A percentile compares a stretch with the other conserved stretches of the same genome.
These are phyloP conservation scores for Alisma plantagoaquatica DNA, from an alignment of 106 monocot genomes.

Conservation along the genomic window DNA sequence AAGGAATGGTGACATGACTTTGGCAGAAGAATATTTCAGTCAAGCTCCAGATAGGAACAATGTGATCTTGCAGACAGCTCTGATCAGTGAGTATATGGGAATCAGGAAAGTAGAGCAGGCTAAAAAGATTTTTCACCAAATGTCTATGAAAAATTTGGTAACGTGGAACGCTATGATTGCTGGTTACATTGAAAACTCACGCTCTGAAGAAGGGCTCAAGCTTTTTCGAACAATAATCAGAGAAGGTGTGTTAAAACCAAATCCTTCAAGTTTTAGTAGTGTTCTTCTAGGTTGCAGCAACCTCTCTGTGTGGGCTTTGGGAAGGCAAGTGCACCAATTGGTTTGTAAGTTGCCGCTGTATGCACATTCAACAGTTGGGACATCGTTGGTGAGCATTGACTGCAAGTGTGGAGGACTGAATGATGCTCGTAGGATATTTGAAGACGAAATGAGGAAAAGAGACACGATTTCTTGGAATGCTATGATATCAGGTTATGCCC, in stretches of 20 bases:
- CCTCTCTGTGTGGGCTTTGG: slow-evolving; percentile 31
- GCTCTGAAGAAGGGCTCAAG: slow-evolving; percentile 37
- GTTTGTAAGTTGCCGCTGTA: slow-evolving; percentile 22
- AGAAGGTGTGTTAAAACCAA: slow-evolving; percentile 13
- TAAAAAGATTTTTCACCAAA: slow-evolving; percentile 24
- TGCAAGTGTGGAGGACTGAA: slow-evolving; percentile 54
- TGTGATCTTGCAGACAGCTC: slow-evolving; percentile 40
- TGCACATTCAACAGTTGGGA: slow-evolving; percentile 17
- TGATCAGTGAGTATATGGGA: slow-evolving; percentile 60
- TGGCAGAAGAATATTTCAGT: slow-evolving; percentile 42
- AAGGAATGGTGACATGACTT: slow-evolving; percentile 24
- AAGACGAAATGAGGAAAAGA: slow-evolving; percentile 18
- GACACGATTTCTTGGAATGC: slow-evolving; percentile 64
- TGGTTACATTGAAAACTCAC: slow-evolving; percentile 43
- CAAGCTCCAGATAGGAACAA: slow-evolving; percentile 35
- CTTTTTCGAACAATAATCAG: slow-evolving; percentile 35
- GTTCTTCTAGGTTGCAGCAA: slow-evolving; percentile 56
- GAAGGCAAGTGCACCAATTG: slow-evolving; percentile 58
- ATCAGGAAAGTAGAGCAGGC: slow-evolving; percentile 27
- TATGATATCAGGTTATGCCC: slow-evolving; percentile 62
- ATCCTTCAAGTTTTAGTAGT: slow-evolving; percentile 59
- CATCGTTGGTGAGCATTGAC: slow-evolving; percentile 71
- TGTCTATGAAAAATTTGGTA: slow-evolving; percentile 37
- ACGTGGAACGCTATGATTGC: slow-evolving; percentile 75
- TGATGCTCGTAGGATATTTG: slow-evolving; percentile 33